Base-by-base conservation (phyloP, 202 grass and related monocot genomes). In the Digitaria exilis region DNA sequence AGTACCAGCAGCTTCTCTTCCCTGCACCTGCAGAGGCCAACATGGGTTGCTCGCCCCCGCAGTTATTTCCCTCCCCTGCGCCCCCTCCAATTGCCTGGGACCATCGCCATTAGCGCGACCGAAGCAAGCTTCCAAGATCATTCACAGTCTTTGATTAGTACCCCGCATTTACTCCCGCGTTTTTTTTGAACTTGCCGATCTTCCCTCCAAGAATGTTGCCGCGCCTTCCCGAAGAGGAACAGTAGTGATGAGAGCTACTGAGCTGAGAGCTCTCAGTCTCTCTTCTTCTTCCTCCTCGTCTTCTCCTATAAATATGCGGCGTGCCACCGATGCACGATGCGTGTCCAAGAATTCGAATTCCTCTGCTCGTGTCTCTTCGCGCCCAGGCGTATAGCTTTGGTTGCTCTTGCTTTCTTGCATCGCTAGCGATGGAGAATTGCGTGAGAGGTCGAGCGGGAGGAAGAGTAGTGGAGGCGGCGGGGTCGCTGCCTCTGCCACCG, bases 21-120 rank as follows among this genome's bases (percentile, higher is more conserved):
- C 41, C 41, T 19, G 43, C 37, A 24, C 2, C 68, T 71, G 24
- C 24, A 48, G 64, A 3, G 2, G 42, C 69, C 79, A 77, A 76
- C 88, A 83, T 90, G 88, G 88, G 84, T 79, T 86, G 84, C 88
- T 67, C 84, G 84, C 79, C 74, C 44, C 43, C 79, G 84, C 84
- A 86, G 58, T 90, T 74, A 90, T 79, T 86, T 55, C 51, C 56
- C 15, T 1, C 3, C 6, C 57, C 29, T 30, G 44, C 25, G 15
- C 79, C 65, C 9, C 43, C 80, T 37, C 81, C 71, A 30, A 66
- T 67, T 39, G 25, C 71, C 42, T 9, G 73, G 78, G 72, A 58
- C 79, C 88, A 35, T 70, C 69, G 24, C 74, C 78, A 72, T 82
- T 84, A 88, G 77, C 62, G 60, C 58, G 7, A 1, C 61, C 34